Conservation (phyloP, 2,329 filamentous ascomycete species). For the Alternaria novae-zelandiae region DNA sequence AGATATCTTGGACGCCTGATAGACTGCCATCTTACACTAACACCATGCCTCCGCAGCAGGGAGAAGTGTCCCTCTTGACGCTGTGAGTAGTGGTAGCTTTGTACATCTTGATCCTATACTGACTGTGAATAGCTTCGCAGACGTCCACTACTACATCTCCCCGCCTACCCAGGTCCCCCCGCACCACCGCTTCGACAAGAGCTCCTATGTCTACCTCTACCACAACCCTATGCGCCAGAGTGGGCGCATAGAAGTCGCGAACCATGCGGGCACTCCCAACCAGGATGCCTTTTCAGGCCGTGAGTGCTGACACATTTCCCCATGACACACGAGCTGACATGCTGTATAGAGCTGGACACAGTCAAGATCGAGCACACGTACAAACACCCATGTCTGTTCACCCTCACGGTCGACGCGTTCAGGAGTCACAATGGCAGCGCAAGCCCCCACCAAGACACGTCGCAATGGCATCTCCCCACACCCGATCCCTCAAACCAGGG, state of each 20-base stretch:
- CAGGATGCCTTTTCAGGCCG: conserved; percentile 81
- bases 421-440: conserved; percentile 42
- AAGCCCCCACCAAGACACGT: conserved; percentile 55
- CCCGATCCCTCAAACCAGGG: conserved; percentile 75
- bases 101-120: conserved; percentile 7
- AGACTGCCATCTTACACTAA: conserved; percentile 9
- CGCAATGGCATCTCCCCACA: conserved; percentile 76
- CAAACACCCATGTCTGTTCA: conserved; percentile 75
- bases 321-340: conserved; percentile 23
- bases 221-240: conserved; percentile 72
- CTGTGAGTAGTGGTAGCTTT: conserved; percentile 48
- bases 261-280: conserved; percentile 73
- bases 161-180: conserved; percentile 69
- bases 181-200: conserved; percentile 82
- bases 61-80: conserved; percentile 55
- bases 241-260: conserved; percentile 77
- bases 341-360: conserved; percentile 65
- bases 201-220: conserved; percentile 81
- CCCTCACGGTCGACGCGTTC: conserved; percentile 64
- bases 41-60: conserved; percentile 56
- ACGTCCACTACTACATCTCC: conserved; percentile 80
- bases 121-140: conserved; percentile 66
- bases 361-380: conserved; percentile 73
- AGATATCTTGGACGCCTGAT: conserved; percentile 15
- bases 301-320: conserved; percentile 53